phyloP scores from a whole-genome alignment of 345 rosid genomes.

The Pugionium dolabratum region DNA sequence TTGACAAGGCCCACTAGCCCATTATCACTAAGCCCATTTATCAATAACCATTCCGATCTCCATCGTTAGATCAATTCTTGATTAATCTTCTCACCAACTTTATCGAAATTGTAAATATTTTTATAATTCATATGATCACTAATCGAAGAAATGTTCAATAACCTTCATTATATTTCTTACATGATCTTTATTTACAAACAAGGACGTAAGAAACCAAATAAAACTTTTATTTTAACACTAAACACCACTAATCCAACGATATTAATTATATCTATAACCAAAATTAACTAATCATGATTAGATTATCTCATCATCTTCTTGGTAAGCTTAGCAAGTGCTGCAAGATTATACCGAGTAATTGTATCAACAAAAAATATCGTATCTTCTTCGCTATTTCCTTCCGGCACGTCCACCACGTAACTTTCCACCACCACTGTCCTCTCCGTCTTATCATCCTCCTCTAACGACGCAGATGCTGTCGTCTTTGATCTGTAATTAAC shows the following conservation, averaged over 20 bases:
- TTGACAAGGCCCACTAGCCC: constrained; percentile 17
- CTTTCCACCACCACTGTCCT: constrained; percentile 62
- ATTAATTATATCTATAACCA: too few relatives aligned
- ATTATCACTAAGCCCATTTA: constrained; percentile 8
- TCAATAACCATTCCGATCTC: neutral
- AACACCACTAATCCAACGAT: neutral
- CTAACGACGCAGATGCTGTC: constrained; percentile 40
- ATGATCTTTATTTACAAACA: too few relatives aligned
- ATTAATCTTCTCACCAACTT: constrained; percentile 2
- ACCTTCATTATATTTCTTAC: neutral
- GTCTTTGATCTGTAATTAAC: constrained; percentile 56
- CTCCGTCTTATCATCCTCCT: neutral
- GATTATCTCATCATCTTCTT: constrained; percentile 41
- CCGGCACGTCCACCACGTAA: constrained; percentile 68
- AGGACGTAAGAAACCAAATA: neutral
- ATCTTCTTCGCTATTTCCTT: constrained; percentile 62
- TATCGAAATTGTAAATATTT: neutral
- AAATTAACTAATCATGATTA: too few relatives aligned
- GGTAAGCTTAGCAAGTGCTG: constrained; percentile 56
- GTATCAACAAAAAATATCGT: constrained; percentile 54
- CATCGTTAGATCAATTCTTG: neutral
- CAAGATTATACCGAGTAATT: constrained; percentile 58
- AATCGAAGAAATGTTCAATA: neutral
- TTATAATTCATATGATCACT: neutral
- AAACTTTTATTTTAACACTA: neutral